Evolutionary conservation across 345 rosid species (phyloP).

Genomic region (Linum tenue): DNA sequence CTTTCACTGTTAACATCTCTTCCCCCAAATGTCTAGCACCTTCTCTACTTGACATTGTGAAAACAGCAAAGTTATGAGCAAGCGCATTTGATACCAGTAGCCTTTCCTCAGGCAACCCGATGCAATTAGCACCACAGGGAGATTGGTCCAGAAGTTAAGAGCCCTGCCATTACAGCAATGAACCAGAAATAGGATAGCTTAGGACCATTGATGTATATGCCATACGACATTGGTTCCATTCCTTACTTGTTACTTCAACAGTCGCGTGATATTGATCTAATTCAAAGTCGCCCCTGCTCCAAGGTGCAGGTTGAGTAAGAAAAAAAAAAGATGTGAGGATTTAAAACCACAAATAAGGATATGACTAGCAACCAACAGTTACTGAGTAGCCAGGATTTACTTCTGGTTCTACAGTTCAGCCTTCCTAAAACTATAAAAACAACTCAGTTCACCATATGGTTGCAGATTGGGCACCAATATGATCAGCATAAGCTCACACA

Average conservation of each 20-base stretch:
- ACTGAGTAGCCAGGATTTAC: conserved; percentile 26
- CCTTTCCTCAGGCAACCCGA: conserved; percentile 84
- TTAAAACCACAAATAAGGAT: conserved; percentile 22
- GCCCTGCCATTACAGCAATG: conserved; percentile 90
- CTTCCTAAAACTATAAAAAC: conserved; percentile 27
- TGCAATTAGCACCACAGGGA: conserved; percentile 44
- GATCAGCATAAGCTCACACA: not conserved
- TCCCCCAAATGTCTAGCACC: conserved; percentile 66
- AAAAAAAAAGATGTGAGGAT: conserved; percentile 23
- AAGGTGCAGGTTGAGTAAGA: conserved; percentile 9
- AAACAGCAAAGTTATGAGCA: conserved; percentile 45
- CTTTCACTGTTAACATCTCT: conserved; percentile 43
- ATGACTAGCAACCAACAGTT: conserved; percentile 17
- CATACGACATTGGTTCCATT: conserved; percentile 69
- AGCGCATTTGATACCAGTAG: conserved; percentile 52
- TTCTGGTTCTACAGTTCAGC: conserved; percentile 46
- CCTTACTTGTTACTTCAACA: conserved; percentile 28
- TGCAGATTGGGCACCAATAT: not conserved
- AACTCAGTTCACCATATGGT: not conserved
- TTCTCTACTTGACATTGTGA: conserved; percentile 58
- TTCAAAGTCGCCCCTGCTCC: conserved; percentile 32
- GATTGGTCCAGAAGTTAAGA: conserved; percentile 70
- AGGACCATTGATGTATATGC: conserved; percentile 68
- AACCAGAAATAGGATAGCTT: conserved; percentile 71
- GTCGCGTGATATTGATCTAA: conserved; percentile 38